Evolutionary conservation across 805 yeast species (phyloP), one percentile per base, ranked within the genome.

Genomic region (Cyberlindnera subsufficiens): DNA sequence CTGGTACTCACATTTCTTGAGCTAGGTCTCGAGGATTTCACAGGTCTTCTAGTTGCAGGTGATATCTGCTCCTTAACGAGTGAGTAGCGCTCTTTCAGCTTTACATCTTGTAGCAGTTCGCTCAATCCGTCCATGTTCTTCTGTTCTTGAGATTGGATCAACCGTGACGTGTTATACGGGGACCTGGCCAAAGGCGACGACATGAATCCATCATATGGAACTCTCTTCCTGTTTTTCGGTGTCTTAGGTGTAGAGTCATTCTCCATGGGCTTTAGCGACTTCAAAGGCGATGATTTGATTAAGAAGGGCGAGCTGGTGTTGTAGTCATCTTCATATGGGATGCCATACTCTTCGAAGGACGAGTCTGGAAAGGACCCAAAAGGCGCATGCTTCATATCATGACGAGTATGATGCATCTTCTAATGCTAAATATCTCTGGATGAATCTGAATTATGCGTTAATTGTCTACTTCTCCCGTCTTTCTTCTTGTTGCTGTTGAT

Each of bases 271-370:
- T 51, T 53, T 34, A 42, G 30, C n/a, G 57, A 44, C 39, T 52
- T 53, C 35, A 51, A 32, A 3, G 58, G 56, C 4, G 60, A 51
- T 3, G 55, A 47, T 6, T 40, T 36, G n/a, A 49, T 33, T 35
- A 37, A 27, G 30, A 47, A 42, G 11, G 50, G 50, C 4, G 50
- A 46, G 38, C 38, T 37, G 14, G 22, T 8, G 33, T 38, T 30
- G 37, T n/a, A 37, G 18, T 19, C 19, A 15, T 42, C 40, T 6
- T 31, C 40, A 6, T 14, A 6, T 8, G 36, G 6, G 35, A n/a
- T 8, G 31, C 15, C 29, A 9, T 32, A 10, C 4, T 13, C 39
- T 8, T 38, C 42, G 27, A 40, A 40, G 2, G 47, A 44, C 22
- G 44, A 38, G 30, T 41, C 47, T 14, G 38, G 27, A 29, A 19